A percentile compares a stretch with the other conserved stretches of the same genome.
phyloP scores from a whole-genome alignment of 352 stramenopile genomes.

The Pythium rishiriense region DNA sequence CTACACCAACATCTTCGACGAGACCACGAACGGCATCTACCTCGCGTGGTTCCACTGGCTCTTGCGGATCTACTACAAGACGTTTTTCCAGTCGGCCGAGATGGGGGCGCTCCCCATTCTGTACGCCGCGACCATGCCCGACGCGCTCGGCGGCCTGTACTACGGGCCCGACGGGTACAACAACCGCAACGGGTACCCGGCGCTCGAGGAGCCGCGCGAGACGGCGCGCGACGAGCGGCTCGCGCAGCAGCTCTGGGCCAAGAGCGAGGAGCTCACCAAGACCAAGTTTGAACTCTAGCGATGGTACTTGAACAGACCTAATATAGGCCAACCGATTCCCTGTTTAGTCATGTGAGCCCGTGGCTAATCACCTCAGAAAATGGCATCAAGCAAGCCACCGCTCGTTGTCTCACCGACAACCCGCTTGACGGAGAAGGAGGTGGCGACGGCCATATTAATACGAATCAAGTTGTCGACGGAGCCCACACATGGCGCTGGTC shows the following conservation, averaged over 20 bases:
- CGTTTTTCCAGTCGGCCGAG: conserved; percentile 5
- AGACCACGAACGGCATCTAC: conserved; percentile 34
- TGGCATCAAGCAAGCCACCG: neutral
- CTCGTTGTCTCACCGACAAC: neutral
- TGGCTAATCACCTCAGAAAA: conserved; percentile 2
- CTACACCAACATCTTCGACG: conserved; percentile 13
- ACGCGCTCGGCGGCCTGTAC: conserved; percentile 11
- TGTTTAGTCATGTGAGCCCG: neutral
- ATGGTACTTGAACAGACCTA: conserved; percentile 15
- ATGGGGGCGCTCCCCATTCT: conserved; percentile 19
- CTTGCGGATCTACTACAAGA: neutral
- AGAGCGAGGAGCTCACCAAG: conserved; percentile 24
- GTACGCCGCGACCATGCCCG: conserved; percentile 12
- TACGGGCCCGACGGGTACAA: conserved; percentile 8
- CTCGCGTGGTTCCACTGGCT: conserved; percentile 10
- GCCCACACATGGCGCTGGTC: conserved; percentile 8
- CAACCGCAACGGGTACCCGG: conserved; percentile 11
- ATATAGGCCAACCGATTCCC: neutral
- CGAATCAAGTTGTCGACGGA: too few relatives aligned
- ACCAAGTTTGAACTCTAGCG: conserved; percentile 11
- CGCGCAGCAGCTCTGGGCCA: conserved; percentile 23
- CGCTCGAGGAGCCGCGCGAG: conserved; percentile 1
- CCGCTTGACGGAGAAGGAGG: neutral
- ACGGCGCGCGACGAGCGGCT: neutral
- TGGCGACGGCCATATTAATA: neutral